Conservation (phyloP, 169 alveolate genomes). For the Besnoitia besnoiti region DNA sequence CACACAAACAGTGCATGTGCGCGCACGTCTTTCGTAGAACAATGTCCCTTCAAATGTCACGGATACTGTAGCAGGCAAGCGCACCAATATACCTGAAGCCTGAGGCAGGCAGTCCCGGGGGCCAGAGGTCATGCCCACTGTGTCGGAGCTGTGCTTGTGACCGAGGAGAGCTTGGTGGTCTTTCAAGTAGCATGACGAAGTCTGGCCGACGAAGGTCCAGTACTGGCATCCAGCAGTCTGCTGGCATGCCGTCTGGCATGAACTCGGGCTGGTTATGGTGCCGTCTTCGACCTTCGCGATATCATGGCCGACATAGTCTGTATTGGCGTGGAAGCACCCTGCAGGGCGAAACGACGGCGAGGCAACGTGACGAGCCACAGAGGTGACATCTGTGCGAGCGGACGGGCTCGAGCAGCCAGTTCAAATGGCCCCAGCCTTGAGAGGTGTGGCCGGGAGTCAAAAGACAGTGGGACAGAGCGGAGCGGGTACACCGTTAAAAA, state of each 20-base stretch:
- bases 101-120: slow-evolving; percentile 33
- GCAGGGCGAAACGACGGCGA: too few relatives aligned
- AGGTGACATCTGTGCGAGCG: too few relatives aligned
- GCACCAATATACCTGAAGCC: background rate
- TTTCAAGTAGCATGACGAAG: background rate
- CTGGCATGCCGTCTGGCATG: background rate
- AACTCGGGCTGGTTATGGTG: background rate
- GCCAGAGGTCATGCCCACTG: slow-evolving; percentile 31
- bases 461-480: too few relatives aligned
- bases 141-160: background rate
- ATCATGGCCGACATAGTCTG: background rate
- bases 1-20: too few relatives aligned
- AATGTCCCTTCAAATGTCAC: too few relatives aligned
- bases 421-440: too few relatives aligned
- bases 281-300: background rate
- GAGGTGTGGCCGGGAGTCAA: too few relatives aligned
- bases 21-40: too few relatives aligned
- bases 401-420: too few relatives aligned
- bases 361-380: too few relatives aligned
- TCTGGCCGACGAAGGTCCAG: background rate
- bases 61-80: background rate
- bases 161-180: slow-evolving; percentile 7
- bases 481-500: too few relatives aligned
- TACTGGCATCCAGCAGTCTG: background rate
- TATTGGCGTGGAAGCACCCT: background rate